A percentile compares a stretch with the other conserved stretches of the same genome.
Conservation (phyloP, 2,329 filamentous ascomycete species). For the Cordyceps militaris region DNA sequence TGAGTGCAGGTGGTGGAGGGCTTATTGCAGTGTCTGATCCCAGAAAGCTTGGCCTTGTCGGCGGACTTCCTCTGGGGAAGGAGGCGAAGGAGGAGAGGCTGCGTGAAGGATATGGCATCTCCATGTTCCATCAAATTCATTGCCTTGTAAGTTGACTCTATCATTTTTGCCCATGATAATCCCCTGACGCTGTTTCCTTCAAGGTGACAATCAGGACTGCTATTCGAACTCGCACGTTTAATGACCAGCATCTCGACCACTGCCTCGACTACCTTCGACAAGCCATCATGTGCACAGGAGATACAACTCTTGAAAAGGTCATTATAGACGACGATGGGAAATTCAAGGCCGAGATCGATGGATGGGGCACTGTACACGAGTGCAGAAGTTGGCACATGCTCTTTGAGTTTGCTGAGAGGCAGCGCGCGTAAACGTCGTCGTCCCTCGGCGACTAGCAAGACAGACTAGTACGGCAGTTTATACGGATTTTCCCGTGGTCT, state of each 20-base stretch:
- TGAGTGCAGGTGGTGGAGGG: background rate
- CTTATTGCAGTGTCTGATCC: background rate
- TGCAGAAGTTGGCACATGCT: background rate
- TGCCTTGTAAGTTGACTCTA: background rate
- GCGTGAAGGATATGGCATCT: background rate
- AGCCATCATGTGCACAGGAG: background rate
- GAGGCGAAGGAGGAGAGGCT: background rate
- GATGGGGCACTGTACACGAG: background rate
- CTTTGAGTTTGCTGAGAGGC: background rate
- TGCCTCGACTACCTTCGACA: background rate
- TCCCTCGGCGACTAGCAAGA: background rate
- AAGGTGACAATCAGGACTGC: background rate
- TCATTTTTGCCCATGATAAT: background rate
- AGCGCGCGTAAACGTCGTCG: background rate
- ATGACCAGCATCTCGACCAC: background rate
- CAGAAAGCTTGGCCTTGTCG: background rate
- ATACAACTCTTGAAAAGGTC: background rate
- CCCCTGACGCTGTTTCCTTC: background rate
- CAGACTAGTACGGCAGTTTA: too few species aligned
- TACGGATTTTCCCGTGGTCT: too few species aligned
- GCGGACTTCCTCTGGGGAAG: background rate
- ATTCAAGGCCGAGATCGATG: background rate
- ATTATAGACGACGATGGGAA: background rate
- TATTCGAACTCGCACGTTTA: background rate
- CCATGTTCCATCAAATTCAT: background rate